These are phyloP conservation scores for Mycena venus DNA, from an alignment of 768 basidiomycete genomes.

Conservation along the genomic window DNA sequence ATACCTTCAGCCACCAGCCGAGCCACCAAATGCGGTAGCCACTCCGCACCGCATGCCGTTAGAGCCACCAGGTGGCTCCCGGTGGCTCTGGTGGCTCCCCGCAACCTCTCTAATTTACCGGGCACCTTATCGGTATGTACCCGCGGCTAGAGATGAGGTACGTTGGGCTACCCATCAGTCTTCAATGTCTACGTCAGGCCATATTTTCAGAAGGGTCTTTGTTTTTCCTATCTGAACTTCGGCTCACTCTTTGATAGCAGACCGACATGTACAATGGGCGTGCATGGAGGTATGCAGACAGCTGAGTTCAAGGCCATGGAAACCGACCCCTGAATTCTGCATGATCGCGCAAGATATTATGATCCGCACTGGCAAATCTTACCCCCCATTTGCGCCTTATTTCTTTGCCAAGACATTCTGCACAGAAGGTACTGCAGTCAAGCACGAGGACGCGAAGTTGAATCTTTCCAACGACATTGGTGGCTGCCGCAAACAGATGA, in stretches of 20 bases:
- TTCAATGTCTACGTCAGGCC: slow-evolving; percentile 99
- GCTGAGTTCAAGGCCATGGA: slow-evolving; percentile 99
- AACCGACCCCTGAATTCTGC: slow-evolving; percentile 98
- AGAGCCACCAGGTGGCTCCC: no score
- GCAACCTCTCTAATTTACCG: no score
- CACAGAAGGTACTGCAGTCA: slow-evolving; percentile 96
- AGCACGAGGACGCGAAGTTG: slow-evolving; percentile 98
- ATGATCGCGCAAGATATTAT: slow-evolving; percentile 99
- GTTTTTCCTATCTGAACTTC: not conserved
- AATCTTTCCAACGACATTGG: slow-evolving; percentile 96
- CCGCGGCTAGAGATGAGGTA: no score
- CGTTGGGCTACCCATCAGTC: no score
- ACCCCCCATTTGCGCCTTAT: slow-evolving; percentile 57
- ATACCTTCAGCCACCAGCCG: no score
- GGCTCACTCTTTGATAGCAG: slow-evolving; percentile 61
- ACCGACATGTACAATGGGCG: slow-evolving; percentile 95
- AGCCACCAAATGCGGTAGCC: no score
- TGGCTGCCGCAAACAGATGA: no score
- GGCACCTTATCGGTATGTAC: no score
- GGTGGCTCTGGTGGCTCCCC: no score
- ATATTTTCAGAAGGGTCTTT: slow-evolving; percentile 93
- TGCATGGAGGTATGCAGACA: slow-evolving; percentile 97
- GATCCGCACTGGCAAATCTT: no score
- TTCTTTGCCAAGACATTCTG: slow-evolving; percentile 13
- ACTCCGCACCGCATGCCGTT: no score